Base-by-base conservation (phyloP, 2,329 filamentous ascomycete species). In the Passalora sequoiae region DNA sequence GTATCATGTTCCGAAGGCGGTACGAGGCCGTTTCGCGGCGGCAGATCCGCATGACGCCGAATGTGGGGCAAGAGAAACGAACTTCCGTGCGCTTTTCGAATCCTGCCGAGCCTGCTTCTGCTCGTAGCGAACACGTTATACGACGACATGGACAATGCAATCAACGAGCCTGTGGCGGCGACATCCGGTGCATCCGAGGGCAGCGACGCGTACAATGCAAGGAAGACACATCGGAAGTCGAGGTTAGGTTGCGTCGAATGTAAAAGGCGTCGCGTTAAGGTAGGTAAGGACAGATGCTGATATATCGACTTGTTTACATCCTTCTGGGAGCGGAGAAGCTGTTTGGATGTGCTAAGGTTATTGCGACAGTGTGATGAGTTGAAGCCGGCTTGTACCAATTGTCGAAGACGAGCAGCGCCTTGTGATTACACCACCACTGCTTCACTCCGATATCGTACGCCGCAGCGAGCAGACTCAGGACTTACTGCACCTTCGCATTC, bases 341-440 rank as follows among this genome's bases (percentile, higher is more conserved):
- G n/a, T 12, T 21, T 22, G 12, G 28, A 33, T 3, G 15, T 40
- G 24, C 33, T 20, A 8, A 29, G 16, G 8, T 31, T 33, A 32
- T 24, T 24, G 9, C 42, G 38, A 39, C 44, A 56, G 50, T 56
- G 54, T 28, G 54, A 53, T 21, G 54, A 56, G 22, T 21, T 24
- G 3, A 51, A 51, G 17, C 54, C 54, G 13, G 38, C 36, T 2
- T 55, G 54, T 38, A 42, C 41, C 12, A 51, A 49, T n/a, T 56
- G 54, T 15, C 38, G 27, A 2, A 41, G 50, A 15, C 43, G 50
- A 9, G 40, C 44, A 2, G 36, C 50, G n/a, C 31, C 44, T 13
- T 56, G 54, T 32, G 31, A 44, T 12, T 53, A 33, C 10, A 17
- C 17, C 22, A 20, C 25, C 32, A 24, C 25, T 27, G 13, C 17